Base-by-base conservation (phyloP, 331 rosid genomes). In the Quercus phellos region DNA sequence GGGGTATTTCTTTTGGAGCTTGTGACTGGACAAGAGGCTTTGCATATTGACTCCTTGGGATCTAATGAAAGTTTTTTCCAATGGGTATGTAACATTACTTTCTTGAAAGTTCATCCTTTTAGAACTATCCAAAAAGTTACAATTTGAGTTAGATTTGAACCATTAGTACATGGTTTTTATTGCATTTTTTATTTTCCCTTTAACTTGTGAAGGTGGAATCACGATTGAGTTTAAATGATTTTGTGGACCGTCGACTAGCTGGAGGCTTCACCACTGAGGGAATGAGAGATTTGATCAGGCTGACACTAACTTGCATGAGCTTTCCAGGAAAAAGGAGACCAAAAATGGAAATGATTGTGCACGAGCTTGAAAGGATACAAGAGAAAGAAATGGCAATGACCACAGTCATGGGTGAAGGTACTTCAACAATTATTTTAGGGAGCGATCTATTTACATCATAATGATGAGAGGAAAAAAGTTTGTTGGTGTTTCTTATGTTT, bases 341-440 rank as follows among this genome's bases (percentile, higher is more conserved):
- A 3, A 78, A 38, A 74, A 86, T 86, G 89, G 89, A 58, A 22
- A 66, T 26, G 68, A 83, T 78, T 18, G 87, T 80, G 51, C 38
- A 21, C 3, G 83, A 83, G 70, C 89, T 86, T 12, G 87, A 86
- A 34, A 67, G 81, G 34, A 83, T 86, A 38, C 83, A 83, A 78
- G 87, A 83, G 84, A 86, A 78, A 73, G 89, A 86, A 50, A 86
- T 78, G 87, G 83, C 70, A 63, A 69, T 80, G 64, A 86, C 89
- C 42, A 86, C 84, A 38, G 79, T 86, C 64, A 80, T 83, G 87
- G 87, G 89, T 66, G 89, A 86, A 81, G 83, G 87, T 21, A 86
- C 85, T 19, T 77, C 84, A 51, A 80, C 82, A 56, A 71, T 86
- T 22, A 72, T 61, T 74, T 81, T 67, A 63, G 89, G 80, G 4